Evolutionary conservation across 2,329 filamentous ascomycete genomes (phyloP).

Genomic region (Atkinsonella hypoxylon): DNA sequence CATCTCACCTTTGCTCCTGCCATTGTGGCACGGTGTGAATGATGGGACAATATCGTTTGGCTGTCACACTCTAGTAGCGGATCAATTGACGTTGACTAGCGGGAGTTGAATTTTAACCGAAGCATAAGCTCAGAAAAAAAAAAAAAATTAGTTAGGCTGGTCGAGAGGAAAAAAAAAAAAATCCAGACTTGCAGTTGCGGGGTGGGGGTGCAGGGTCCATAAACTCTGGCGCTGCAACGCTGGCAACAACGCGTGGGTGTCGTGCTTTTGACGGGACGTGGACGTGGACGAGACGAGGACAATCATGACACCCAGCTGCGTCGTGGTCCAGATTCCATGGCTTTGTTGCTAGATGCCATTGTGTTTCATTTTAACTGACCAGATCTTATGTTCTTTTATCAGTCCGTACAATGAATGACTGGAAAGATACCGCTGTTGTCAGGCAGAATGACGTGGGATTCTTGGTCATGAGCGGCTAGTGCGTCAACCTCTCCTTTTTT

Average conservation of each 20-base stretch:
- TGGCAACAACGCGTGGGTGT: neutral
- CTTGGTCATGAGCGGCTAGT: too few species aligned
- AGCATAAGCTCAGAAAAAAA: neutral
- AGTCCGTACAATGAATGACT: neutral
- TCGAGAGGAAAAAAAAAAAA: neutral
- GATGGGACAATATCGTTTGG: neutral
- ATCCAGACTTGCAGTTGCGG: slow-evolving; percentile 3
- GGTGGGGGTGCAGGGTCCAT: neutral
- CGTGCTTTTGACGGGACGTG: neutral
- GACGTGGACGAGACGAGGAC: too few species aligned
- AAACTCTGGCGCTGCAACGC: neutral
- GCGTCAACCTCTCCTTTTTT: neutral
- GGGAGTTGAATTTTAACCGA: neutral
- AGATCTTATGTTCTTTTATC: neutral
- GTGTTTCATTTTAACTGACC: neutral
- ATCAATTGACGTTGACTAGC: slow-evolving; percentile 1
- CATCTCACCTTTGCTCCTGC: slow-evolving; percentile 12
- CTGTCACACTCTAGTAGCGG: slow-evolving; percentile 1
- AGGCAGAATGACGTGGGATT: neutral
- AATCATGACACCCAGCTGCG: neutral
- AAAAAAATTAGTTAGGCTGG: neutral
- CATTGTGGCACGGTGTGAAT: slow-evolving; percentile 7
- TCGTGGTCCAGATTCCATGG: neutral
- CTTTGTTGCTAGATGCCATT: neutral
- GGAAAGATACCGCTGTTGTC: neutral